Base-by-base conservation (phyloP, 2,329 filamentous ascomycete genomes). In the Fusarium sp. region DNA sequence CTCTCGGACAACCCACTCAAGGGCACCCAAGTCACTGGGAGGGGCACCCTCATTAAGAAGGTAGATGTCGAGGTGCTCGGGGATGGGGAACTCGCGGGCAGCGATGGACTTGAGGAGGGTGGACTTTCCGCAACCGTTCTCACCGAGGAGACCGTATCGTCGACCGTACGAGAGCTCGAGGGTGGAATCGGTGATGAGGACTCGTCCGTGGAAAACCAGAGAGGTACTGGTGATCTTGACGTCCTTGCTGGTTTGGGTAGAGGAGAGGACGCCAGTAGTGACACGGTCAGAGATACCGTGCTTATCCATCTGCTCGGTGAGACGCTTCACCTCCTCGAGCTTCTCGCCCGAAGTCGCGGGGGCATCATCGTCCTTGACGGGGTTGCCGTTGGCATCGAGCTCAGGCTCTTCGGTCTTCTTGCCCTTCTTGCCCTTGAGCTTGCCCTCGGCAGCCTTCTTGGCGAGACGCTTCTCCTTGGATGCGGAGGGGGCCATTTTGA, bases 71-170 rank as follows among this genome's bases (percentile, higher is more conserved):
- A 99, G 85, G 79, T 97, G 93, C 26, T 97, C 91, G 60, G 95
- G 96, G 75, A 99, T 91, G 64, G 95, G 96, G 77, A 88, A 99
- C 80, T 99, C 96, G 81, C 95, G 91, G 74, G 88, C 89, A 72
- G 91, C 90, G 76, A 99, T 97, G 69, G 95, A 88, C 83, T 97
- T 98, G 76, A 99, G 87, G 31, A 99, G 81, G n/a, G 95, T 99
- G 67, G 91, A 96, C 86, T 99, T 99, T 78, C 95, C 95, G 80
- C 95, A 99, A 68, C 95, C 95, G 90, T 99, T 99, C 86, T 99
- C 95, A 74, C 95, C 95, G 66, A 99, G 83, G 56, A 99, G 84
- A 77, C 95, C 95, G 77, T 99, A 99, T 73, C 95, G 88, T 73
- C 93, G 91, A 68, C 91, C 93, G 77, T 92, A 95, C 77, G 91